Evolutionary conservation across 2,329 filamentous ascomycete genomes (phyloP).

Genomic region (Aspergillus bombycis): DNA sequence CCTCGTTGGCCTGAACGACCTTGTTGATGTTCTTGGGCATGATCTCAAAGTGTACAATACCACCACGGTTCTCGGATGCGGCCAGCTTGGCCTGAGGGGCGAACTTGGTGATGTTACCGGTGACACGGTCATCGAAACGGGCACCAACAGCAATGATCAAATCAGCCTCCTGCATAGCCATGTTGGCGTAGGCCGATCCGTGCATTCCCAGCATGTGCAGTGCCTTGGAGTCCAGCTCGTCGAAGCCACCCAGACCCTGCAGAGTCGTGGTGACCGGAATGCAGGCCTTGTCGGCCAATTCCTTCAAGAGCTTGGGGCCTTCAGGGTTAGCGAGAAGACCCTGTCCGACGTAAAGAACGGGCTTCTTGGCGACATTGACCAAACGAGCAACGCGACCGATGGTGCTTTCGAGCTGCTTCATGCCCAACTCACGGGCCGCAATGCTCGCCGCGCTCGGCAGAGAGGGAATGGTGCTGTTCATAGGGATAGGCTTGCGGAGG

Average conservation of each 20-base stretch:
- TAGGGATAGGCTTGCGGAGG: slow-evolving; percentile 80
- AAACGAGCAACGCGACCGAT: slow-evolving; percentile 78
- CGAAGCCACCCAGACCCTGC: slow-evolving; percentile 87
- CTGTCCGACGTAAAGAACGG: slow-evolving; percentile 91
- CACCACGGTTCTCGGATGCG: slow-evolving; percentile 80
- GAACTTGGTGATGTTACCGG: slow-evolving; percentile 78
- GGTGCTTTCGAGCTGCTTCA: slow-evolving; percentile 72
- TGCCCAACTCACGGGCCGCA: slow-evolving; percentile 73
- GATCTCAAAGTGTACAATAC: slow-evolving; percentile 97
- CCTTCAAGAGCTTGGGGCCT: slow-evolving; percentile 76
- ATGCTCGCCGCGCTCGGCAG: slow-evolving; percentile 85
- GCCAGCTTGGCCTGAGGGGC: slow-evolving; percentile 85
- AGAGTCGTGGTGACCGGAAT: slow-evolving; percentile 97
- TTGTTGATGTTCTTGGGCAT: slow-evolving; percentile 99
- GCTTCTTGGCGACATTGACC: slow-evolving; percentile 88
- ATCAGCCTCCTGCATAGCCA: slow-evolving; percentile 96
- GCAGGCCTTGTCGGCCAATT: slow-evolving; percentile 84
- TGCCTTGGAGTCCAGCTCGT: slow-evolving; percentile 91
- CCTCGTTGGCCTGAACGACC: slow-evolving; percentile 94
- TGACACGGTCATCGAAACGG: slow-evolving; percentile 96
- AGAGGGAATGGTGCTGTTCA: slow-evolving; percentile 70
- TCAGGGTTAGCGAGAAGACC: slow-evolving; percentile 81
- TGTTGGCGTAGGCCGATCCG: slow-evolving; percentile 94
- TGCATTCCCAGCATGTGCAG: slow-evolving; percentile 99
- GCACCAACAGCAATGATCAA: slow-evolving; percentile 92